Conservation (phyloP, 2,329 filamentous ascomycete species). For the Pseudocercospora pini-densiflorae region DNA sequence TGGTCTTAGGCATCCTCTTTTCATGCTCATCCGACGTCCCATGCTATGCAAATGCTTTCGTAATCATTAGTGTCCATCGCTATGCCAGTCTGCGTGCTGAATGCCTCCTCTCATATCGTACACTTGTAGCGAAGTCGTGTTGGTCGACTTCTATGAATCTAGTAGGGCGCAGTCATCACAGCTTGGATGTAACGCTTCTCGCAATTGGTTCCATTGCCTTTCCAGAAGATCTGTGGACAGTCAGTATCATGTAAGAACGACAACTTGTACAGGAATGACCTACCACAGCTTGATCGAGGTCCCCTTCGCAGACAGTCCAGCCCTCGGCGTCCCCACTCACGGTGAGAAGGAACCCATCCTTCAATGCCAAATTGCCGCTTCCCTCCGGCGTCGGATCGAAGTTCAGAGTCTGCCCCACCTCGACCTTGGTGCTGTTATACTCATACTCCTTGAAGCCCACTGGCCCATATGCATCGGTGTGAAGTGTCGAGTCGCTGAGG, state of each 20-base stretch:
- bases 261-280: constrained; percentile 22
- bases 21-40: neutral
- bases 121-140: neutral
- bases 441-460: constrained; percentile 30
- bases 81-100: neutral
- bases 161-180: constrained; percentile 45
- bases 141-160: neutral
- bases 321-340: constrained; percentile 43
- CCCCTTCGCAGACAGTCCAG: constrained; percentile 46
- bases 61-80: neutral
- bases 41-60: constrained; percentile 19
- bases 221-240: constrained; percentile 41
- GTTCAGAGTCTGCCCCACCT: constrained; percentile 36
- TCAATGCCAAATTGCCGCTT: constrained; percentile 42
- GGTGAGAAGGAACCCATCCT: constrained; percentile 44
- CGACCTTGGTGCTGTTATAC: constrained; percentile 40
- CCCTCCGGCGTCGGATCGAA: constrained; percentile 40
- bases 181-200: constrained; percentile 45
- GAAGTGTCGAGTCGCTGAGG: constrained; percentile 40
- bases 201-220: constrained; percentile 43
- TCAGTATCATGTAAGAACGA: neutral
- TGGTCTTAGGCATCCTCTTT: neutral
- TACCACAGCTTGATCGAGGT: constrained; percentile 40
- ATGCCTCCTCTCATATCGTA: neutral
- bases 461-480: constrained; percentile 37